These are phyloP conservation scores for Heracleum sosnowskyi DNA, from an alignment of 129 eudicot genomes.

Conservation along the genomic window DNA sequence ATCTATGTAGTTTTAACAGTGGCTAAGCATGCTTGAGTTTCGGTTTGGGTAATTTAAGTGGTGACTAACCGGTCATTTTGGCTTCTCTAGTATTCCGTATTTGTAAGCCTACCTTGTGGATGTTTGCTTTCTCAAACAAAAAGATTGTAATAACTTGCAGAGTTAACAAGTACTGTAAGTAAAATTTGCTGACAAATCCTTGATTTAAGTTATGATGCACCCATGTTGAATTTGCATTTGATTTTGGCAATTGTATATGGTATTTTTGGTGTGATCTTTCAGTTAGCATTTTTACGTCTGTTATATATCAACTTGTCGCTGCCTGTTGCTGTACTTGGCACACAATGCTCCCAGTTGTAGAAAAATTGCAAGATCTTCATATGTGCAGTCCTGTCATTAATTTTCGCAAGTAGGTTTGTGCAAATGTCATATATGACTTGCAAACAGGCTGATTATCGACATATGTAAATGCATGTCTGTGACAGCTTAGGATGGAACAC, in stretches of 20 bases:
- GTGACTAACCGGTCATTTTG: background rate
- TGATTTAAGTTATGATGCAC: background rate
- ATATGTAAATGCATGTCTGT: background rate
- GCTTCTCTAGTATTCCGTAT: background rate
- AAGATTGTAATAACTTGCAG: background rate
- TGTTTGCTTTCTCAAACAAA: background rate
- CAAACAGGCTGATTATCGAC: background rate
- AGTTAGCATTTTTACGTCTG: background rate
- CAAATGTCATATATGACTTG: background rate
- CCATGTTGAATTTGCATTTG: background rate
- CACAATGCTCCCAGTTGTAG: background rate
- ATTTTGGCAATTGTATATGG: background rate
- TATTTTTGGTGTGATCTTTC: background rate
- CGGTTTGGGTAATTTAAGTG: background rate
- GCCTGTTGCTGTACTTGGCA: background rate
- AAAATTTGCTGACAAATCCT: background rate
- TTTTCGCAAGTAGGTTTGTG: background rate
- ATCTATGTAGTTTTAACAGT: background rate
- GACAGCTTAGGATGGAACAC: background rate
- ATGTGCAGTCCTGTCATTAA: background rate
- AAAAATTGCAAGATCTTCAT: background rate
- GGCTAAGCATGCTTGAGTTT: background rate
- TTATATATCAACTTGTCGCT: background rate
- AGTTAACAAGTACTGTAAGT: background rate
- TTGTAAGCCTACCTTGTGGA: background rate